These are phyloP conservation scores for Sodiomyces alkalinus DNA, from an alignment of 2,329 filamentous ascomycete genomes.

Conservation along the genomic window DNA sequence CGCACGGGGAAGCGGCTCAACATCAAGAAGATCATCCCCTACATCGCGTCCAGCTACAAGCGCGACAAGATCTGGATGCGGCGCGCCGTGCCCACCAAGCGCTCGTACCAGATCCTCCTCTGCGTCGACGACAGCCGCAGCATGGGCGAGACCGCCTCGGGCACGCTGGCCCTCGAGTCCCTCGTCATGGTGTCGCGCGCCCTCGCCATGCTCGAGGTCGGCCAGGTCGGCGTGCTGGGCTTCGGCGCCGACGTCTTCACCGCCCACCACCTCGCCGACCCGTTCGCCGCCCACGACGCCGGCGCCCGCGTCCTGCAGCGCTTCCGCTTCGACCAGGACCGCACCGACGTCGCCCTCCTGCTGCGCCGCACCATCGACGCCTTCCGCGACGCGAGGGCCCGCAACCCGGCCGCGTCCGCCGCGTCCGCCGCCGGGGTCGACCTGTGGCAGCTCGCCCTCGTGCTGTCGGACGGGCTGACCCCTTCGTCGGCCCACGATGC, in stretches of 20 bases:
- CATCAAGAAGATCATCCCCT: slow-evolving; percentile 98
- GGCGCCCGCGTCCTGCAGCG: slow-evolving; percentile 72
- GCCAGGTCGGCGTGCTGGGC: slow-evolving; percentile 79
- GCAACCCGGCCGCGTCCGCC: slow-evolving; percentile 31
- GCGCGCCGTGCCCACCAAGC: slow-evolving; percentile 76
- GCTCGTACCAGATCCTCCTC: slow-evolving; percentile 92
- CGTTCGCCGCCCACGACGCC: slow-evolving; percentile 62
- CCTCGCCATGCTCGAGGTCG: slow-evolving; percentile 84
- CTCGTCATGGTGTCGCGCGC: slow-evolving; percentile 81
- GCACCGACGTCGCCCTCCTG: slow-evolving; percentile 72
- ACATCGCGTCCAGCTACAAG: slow-evolving; percentile 96
- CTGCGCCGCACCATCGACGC: slow-evolving; percentile 64
- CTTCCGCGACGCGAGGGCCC: slow-evolving; percentile 62
- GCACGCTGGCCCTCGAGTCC: slow-evolving; percentile 78
- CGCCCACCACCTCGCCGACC: slow-evolving; percentile 70
- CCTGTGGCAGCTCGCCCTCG: slow-evolving; percentile 87
- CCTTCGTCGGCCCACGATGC: slow-evolving; percentile 66
- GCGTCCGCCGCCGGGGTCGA: too few relatives aligned
- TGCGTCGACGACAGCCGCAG: slow-evolving; percentile 91
- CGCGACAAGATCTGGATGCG: slow-evolving; percentile 99
- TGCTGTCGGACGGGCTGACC: slow-evolving; percentile 88
- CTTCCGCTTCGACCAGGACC: slow-evolving; percentile 73
- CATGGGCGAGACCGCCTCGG: slow-evolving; percentile 72
- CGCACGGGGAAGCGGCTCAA: slow-evolving; percentile 96
- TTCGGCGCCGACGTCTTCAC: slow-evolving; percentile 77